Evolutionary conservation across 192 early-diverging fungal species (phyloP), one percentile per base, ranked within the genome.

Genomic region (Kickxella alabastrina): DNA sequence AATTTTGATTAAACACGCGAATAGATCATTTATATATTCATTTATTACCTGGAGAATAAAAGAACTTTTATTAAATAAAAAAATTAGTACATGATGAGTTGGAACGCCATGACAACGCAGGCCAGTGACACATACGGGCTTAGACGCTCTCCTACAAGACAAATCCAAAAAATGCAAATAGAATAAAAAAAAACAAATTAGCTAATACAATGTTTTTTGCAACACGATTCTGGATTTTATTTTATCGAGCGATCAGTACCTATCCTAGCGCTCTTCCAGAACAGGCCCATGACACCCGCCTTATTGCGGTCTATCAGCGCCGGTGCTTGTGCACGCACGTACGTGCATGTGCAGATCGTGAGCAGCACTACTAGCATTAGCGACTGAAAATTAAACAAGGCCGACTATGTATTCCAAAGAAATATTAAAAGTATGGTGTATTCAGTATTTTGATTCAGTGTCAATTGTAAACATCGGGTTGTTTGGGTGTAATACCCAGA

Each of bases 311-410:
- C 91, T 4, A 97, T 58, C 17, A 93, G 65, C 24, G 83, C 80
- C 32, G 91, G 91, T 50, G 92, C 90, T 62, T 97, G 91, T 13
- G 90, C 84, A 34, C 87, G 83, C 41, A 98, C 54, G 66, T 92
- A 97, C 8, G 92, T 91, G 75, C 92, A 97, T n/a, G 95, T 98
- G 73, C 95, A 98, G 57, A 98, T 97, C 34, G 87, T 56, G 36
- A 97, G 78, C 52, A 98, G 80, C 35, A 98, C 87, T 47, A 95
- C 92, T 18, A 97, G 76, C 52, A 96, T 68, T 0, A 98, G 76
- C 32, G 87, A 88, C 58, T 95, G 86, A 50, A 98, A 98, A 66
- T 97, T 93, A 75, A 98, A 98, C 58, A 98, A 79, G 50, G 93
- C 92, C 37, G 92, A 92, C 93, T 92, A 82, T 52, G 32, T 41